A percentile compares a stretch with the other conserved stretches of the same genome.
Conservation (phyloP, 2,329 filamentous ascomycete genomes). For the Cladosporium sp. region DNA sequence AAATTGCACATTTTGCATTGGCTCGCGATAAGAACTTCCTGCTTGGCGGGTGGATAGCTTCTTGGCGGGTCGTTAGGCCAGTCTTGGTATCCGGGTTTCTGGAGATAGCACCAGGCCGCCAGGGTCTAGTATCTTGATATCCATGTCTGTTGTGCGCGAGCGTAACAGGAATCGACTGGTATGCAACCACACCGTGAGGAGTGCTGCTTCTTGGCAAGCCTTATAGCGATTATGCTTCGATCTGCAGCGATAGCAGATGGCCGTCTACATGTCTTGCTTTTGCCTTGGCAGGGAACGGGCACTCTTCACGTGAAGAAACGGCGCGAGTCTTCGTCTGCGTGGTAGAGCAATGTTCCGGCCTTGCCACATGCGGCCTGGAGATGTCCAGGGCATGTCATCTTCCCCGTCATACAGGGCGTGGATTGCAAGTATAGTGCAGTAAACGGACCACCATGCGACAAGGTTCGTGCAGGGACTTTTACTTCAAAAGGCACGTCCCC, state of each 20-base stretch:
- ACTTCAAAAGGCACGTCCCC: too few relatives aligned
- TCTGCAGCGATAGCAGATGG: background rate
- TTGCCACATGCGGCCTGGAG: background rate
- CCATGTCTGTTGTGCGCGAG: background rate
- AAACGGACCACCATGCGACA: too few relatives aligned
- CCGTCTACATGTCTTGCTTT: background rate
- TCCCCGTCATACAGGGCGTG: background rate
- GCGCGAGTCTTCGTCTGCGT: background rate
- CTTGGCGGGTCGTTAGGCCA: too few relatives aligned
- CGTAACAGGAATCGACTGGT: background rate
- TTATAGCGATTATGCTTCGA: too few relatives aligned
- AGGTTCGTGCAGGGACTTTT: too few relatives aligned
- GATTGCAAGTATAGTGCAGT: too few relatives aligned
- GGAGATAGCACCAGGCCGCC: conserved; percentile 7
- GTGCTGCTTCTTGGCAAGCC: background rate
- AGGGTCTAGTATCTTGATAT: conserved; percentile 5
- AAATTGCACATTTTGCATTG: conserved; percentile 5
- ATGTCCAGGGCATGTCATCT: background rate
- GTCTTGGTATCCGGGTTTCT: background rate
- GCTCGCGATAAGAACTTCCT: background rate
- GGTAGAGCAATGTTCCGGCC: background rate
- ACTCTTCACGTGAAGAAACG: background rate
- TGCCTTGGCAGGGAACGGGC: background rate
- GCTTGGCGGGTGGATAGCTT: too few relatives aligned
- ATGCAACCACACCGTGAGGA: background rate